These are phyloP conservation scores for Royoungia palumana DNA, from an alignment of 768 basidiomycete genomes.

Conservation along the genomic window DNA sequence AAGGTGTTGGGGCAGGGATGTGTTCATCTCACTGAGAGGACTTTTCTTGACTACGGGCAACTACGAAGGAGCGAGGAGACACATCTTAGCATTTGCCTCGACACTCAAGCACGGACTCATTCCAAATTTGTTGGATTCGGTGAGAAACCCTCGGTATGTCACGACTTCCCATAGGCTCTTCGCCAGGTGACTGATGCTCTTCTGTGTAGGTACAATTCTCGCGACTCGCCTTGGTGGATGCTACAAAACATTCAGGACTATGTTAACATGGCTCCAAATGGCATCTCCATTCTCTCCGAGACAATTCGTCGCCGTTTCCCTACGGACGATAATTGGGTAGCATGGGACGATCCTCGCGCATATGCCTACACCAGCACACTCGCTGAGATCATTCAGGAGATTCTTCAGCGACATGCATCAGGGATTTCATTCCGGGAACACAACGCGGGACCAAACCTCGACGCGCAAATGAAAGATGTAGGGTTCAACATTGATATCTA, in stretches of 20 bases:
- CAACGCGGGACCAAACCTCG: slow-evolving; percentile 95
- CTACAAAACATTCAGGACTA: slow-evolving; percentile 98
- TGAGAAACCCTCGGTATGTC: slow-evolving; percentile 72
- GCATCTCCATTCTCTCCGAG: slow-evolving; percentile 74
- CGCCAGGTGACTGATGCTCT: background rate
- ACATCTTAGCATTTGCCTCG: slow-evolving; percentile 90
- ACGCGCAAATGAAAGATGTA: slow-evolving; percentile 90
- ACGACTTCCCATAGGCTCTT: background rate
- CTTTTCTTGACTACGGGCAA: slow-evolving; percentile 93
- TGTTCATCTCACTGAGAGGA: slow-evolving; percentile 91
- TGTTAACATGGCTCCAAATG: slow-evolving; percentile 77
- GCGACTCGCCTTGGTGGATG: slow-evolving; percentile 99
- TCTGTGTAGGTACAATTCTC: slow-evolving; percentile 76
- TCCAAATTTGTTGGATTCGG: slow-evolving; percentile 91
- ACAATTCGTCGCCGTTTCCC: slow-evolving; percentile 92
- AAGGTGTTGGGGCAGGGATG: slow-evolving; percentile 93
- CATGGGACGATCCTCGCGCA: slow-evolving; percentile 83
- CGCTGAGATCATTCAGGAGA: slow-evolving; percentile 96
- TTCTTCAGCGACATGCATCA: slow-evolving; percentile 87
- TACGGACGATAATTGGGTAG: slow-evolving; percentile 87
- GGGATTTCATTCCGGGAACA: slow-evolving; percentile 95
- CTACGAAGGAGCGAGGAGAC: slow-evolving; percentile 77
- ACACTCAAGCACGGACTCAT: slow-evolving; percentile 95
- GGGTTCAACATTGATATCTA: slow-evolving; percentile 92
- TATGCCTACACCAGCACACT: slow-evolving; percentile 79